Base-by-base conservation (phyloP, 2,329 filamentous ascomycete species). In the Hypoxylon sp. region DNA sequence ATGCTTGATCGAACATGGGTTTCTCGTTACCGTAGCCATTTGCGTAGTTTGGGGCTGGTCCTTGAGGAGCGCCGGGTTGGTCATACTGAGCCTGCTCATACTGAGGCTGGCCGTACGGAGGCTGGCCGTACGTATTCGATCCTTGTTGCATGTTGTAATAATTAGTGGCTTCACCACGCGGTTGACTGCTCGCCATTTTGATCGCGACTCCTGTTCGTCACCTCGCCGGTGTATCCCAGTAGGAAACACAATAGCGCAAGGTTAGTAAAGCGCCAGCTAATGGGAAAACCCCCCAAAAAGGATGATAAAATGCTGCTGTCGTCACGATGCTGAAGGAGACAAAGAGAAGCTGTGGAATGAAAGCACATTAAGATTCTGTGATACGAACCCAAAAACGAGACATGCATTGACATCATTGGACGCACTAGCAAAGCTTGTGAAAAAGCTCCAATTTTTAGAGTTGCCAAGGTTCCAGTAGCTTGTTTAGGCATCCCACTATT, bases 1-100 rank as follows among this genome's bases (percentile, higher is more conserved):
- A 97, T 1, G 89, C 87, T 73, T 97, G 86, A 19, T 94, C 88
- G 74, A 96, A 97, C 28, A 79, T 80, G 32, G 80, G 79, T 73
- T 86, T 86, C 65, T 84, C 82, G 6, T 47, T 60, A 30, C 68
- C 68, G 55, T 76, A 76, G 43, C 78, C 74, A 30, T 74, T 64
- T 4, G n/a, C 47, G 15, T 66, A 64, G 32, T 61, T 53, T 2
- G 55, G 63, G 41, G 39, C 44, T n/a, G 53, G 56, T 22, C 53
- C 39, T 19, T 59, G 55, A 52, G 67, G 55, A 52, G 67, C 62
- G 13, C 50, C 63, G 26, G 61, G 63, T 17, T 62, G 65, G 8
- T 46, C 17, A 34, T 56, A 53, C 30, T 47, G 54, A 30, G 54
- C 58, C 26, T 56, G 67, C 5, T 48, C 65, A 41, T 70, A 63